Evolutionary conservation across 495 filamentous ascomycete species (phyloP).

Genomic region (Annulohypoxylon nitens): DNA sequence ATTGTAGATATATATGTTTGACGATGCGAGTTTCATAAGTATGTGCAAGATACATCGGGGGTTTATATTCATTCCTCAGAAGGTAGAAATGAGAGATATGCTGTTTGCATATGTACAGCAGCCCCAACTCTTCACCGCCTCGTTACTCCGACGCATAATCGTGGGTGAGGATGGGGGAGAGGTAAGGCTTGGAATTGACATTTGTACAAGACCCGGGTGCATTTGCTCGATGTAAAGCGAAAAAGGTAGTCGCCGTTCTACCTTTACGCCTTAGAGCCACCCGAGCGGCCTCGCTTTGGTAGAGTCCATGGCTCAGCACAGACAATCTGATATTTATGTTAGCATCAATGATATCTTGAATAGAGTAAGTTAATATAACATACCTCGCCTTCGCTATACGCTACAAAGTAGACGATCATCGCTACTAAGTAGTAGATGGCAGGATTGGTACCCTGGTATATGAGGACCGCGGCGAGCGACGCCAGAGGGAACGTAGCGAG

Average conservation of each 20-base stretch:
- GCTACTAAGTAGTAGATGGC: slow-evolving; percentile 94
- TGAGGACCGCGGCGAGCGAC: slow-evolving; percentile 77
- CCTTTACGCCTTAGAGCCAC: slow-evolving; percentile 51
- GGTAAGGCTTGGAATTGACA: slow-evolving; percentile 5
- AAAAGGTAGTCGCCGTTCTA: slow-evolving; percentile 43
- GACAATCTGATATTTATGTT: slow-evolving; percentile 56
- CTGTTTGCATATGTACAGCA: slow-evolving; percentile 21
- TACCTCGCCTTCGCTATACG: slow-evolving; percentile 96
- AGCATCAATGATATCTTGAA: neutral
- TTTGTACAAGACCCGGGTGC: slow-evolving; percentile 36
- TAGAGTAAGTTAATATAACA: slow-evolving; percentile 47
- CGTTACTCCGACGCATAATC: slow-evolving; percentile 9
- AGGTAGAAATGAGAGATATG: slow-evolving; percentile 37
- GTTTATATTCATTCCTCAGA: slow-evolving; percentile 44
- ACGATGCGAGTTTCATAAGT: slow-evolving; percentile 27
- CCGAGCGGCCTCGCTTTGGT: slow-evolving; percentile 57
- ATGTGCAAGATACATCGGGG: slow-evolving; percentile 40
- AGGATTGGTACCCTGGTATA: slow-evolving; percentile 94
- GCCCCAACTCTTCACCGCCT: slow-evolving; percentile 10
- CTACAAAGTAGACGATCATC: slow-evolving; percentile 93
- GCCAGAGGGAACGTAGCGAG: slow-evolving; percentile 86
- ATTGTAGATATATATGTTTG: neutral
- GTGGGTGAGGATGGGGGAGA: neutral
- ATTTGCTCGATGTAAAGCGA: slow-evolving; percentile 10
- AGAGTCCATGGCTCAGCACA: slow-evolving; percentile 67